Evolutionary conservation across 805 yeast species (phyloP).

Genomic region (Metschnikowia borealis): DNA sequence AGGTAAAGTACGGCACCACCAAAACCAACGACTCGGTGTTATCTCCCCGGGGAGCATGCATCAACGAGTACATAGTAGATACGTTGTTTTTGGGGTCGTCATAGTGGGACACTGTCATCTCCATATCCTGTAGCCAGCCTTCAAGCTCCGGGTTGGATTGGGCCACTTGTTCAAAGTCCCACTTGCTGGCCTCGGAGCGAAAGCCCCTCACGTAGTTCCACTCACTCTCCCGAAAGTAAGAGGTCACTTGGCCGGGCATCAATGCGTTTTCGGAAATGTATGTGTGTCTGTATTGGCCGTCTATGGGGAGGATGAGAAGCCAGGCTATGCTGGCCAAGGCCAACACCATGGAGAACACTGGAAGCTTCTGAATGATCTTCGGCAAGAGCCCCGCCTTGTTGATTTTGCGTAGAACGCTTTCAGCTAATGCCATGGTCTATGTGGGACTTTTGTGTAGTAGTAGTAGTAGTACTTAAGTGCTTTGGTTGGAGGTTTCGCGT

Average conservation of each 20-base stretch:
- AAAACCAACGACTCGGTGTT: conserved; percentile 93
- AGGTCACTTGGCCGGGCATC: conserved; percentile 93
- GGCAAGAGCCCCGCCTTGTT: conserved; percentile 40
- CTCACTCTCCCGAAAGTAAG: conserved; percentile 88
- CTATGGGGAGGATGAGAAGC: conserved; percentile 65
- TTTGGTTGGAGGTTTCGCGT: background rate
- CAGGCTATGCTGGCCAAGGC: conserved; percentile 35
- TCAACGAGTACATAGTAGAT: conserved; percentile 62
- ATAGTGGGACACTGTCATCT: conserved; percentile 55
- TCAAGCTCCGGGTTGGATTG: conserved; percentile 46
- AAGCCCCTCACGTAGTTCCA: conserved; percentile 91
- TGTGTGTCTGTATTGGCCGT: conserved; percentile 78
- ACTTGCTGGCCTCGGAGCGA: conserved; percentile 52
- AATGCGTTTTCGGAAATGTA: conserved; percentile 94
- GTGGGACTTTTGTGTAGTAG: conserved; percentile 1
- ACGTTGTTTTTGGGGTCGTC: conserved; percentile 23
- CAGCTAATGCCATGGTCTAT: conserved; percentile 41
- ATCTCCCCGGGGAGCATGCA: conserved; percentile 93
- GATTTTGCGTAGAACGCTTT: conserved; percentile 34
- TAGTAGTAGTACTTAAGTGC: background rate
- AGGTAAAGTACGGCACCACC: conserved; percentile 80
- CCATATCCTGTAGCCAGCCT: conserved; percentile 65
- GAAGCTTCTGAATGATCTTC: conserved; percentile 30
- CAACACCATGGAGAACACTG: conserved; percentile 30
- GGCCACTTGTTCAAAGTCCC: conserved; percentile 24